phyloP scores from a whole-genome alignment of 768 basidiomycete species.

The Hirschioporus abietinus region DNA sequence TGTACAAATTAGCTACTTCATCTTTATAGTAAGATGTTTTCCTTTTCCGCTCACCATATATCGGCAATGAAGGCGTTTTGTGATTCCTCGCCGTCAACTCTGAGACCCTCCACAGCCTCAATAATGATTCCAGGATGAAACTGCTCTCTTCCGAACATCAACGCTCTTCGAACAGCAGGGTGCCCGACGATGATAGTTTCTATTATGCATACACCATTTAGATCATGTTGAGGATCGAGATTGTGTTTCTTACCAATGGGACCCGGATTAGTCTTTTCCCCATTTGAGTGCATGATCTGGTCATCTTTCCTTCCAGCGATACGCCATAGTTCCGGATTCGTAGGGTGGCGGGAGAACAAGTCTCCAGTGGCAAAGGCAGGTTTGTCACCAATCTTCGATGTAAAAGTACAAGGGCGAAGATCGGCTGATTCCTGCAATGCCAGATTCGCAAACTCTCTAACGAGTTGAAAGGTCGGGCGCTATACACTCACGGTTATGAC shows the following conservation, averaged over 20 bases:
- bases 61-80: neutral
- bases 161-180: constrained; percentile 8
- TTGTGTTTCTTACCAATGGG: constrained; percentile 15
- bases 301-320: constrained; percentile 36
- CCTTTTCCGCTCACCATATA: neutral
- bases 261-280: constrained; percentile 37
- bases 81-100: neutral
- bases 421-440: neutral
- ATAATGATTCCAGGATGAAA: constrained; percentile 16
- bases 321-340: constrained; percentile 28
- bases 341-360: constrained; percentile 8
- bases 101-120: constrained; percentile 11
- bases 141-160: constrained; percentile 18
- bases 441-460: neutral
- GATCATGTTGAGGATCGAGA: neutral
- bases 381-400: neutral
- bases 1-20: constrained; percentile 14
- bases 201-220: constrained; percentile 20
- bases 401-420: neutral
- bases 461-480: neutral
- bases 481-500: neutral
- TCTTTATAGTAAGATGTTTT: neutral
- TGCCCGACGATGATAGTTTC: constrained; percentile 14
- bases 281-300: constrained; percentile 38
- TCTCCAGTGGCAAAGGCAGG: constrained; percentile 7